These are phyloP conservation scores for Eremochloa ophiuroides DNA, from an alignment of 176 grass and related monocot genomes.

Conservation along the genomic window DNA sequence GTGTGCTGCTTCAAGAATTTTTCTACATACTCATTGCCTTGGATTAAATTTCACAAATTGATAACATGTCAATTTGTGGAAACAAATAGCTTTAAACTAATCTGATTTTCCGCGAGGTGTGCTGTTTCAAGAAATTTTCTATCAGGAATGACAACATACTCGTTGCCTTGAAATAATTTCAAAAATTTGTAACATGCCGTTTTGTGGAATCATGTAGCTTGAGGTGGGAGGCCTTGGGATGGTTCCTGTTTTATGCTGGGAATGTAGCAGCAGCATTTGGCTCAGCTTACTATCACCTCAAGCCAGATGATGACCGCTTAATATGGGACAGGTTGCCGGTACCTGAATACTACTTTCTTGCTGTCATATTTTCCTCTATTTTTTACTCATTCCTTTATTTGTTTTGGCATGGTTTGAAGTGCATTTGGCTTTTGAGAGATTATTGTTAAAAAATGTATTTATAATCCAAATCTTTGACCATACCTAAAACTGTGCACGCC, in stretches of 20 bases:
- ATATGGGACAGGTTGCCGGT: constrained; percentile 99
- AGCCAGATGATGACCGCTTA: constrained; percentile 89
- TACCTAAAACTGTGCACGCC: neutral
- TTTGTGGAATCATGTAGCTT: constrained; percentile 49
- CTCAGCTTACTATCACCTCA: constrained; percentile 98
- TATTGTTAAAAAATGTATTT: neutral
- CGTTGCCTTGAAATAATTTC: neutral
- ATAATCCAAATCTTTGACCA: neutral
- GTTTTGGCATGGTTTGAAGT: neutral
- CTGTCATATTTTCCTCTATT: neutral
- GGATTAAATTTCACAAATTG: neutral
- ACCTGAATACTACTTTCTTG: constrained; percentile 47
- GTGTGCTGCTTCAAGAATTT: neutral
- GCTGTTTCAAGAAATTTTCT: neutral
- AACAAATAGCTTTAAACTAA: constrained; percentile 50
- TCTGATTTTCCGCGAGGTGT: neutral
- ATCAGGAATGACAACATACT: neutral
- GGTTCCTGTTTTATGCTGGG: constrained; percentile 79
- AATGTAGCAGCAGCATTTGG: constrained; percentile 84
- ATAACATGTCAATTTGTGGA: neutral
- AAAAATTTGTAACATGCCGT: neutral
- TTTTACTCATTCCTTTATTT: neutral
- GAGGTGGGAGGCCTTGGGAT: constrained; percentile 75
- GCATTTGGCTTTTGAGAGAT: neutral
- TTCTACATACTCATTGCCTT: neutral